These are phyloP conservation scores for Sugiyamaella lignohabitans DNA, from an alignment of 805 yeast genomes.

Conservation along the genomic window DNA sequence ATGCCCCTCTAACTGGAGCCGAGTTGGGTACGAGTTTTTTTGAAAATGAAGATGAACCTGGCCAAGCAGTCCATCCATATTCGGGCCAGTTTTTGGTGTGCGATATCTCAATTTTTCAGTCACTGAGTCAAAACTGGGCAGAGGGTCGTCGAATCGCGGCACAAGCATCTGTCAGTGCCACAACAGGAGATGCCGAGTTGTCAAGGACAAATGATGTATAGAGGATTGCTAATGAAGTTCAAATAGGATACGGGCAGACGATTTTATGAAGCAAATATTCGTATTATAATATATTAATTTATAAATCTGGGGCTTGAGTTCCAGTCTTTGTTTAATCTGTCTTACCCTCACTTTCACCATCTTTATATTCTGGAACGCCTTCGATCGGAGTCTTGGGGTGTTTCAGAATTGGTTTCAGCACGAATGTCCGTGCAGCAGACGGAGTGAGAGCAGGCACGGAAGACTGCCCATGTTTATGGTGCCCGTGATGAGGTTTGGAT, in stretches of 20 bases:
- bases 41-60: conserved; percentile 5
- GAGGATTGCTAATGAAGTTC: too few species aligned
- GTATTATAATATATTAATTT: too few species aligned
- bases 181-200: too few species aligned
- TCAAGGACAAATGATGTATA: too few species aligned
- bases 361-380: too few species aligned
- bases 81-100: conserved; percentile 18
- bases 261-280: too few species aligned
- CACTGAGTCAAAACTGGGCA: conserved; percentile 10
- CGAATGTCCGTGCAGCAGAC: background rate
- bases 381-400: background rate
- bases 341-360: too few species aligned
- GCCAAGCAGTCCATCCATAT: background rate
- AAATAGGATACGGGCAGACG: too few species aligned
- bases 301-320: too few species aligned
- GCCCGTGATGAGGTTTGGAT: too few species aligned
- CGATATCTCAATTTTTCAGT: conserved; percentile 7
- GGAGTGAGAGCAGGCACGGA: background rate
- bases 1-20: background rate
- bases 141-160: background rate
- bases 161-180: background rate
- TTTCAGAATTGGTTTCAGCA: conserved; percentile 5
- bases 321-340: too few species aligned
- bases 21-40: background rate
- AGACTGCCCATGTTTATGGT: background rate